Evolutionary conservation across 257 asterid genomes (phyloP), one percentile per base, ranked within the genome.

Genomic region (Nicotiana benthamiana): DNA sequence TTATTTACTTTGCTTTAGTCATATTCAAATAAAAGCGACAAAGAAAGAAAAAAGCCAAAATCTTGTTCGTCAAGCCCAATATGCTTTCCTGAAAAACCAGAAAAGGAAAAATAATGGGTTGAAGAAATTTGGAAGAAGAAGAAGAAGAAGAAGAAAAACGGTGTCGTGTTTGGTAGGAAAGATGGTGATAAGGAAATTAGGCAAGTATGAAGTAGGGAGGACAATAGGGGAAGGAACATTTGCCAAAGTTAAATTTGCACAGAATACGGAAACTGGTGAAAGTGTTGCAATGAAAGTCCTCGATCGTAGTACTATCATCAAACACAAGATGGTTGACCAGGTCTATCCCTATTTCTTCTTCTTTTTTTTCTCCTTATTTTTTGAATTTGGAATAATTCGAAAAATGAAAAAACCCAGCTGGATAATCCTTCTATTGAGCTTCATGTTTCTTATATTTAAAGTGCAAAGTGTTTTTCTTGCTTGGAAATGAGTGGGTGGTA

Each of bases 201-300:
- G 98, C 51, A 95, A 92, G 96, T 95, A 93, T 79, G 99, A 95
- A 86, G 94, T 95, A 57, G 99, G 99, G 36, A 88, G 99, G 87
- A 95, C 99, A 51, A 90, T 95, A 2, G 99, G 99, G 13, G 98
- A 95, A 87, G 99, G 99, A 75, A 92, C 99, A 80, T 95, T 93
- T 85, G 99, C 99, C n/a, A 95, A 95, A 80, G 99, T 95, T 83
- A 93, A 92, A 90, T 95, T 95, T 79, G 99, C 98, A 3, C 99
- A 95, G 85, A 95, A 95, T 72, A 95, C 98, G 9, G 99, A 95
- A 87, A 93, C 97, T 1, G 99, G 99, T 53, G 97, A 96, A 83
- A 96, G 99, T 68, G 99, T 96, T 36, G 99, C 99, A 79, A 96
- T 96, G 99, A 96, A 96, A 86, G 90, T 93, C 61, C 97, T 96